A percentile compares a stretch with the other conserved stretches of the same genome.
Evolutionary conservation across 2,329 filamentous ascomycete genomes (phyloP).

Genomic region (Arachnopeziza araneosa): DNA sequence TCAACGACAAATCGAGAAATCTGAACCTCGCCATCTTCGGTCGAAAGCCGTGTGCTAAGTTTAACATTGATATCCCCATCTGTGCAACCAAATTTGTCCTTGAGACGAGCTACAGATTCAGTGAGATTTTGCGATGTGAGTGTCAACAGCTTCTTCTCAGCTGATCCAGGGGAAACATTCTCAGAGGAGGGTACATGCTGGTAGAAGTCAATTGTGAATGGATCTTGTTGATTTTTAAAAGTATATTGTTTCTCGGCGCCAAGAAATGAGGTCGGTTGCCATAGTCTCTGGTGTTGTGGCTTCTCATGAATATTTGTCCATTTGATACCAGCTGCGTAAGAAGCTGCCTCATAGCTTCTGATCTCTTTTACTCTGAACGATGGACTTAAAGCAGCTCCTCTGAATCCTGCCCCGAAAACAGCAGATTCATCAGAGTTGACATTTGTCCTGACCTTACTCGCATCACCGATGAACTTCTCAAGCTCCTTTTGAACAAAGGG

Average conservation of each 20-base stretch:
- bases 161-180: conserved; percentile 36
- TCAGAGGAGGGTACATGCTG: conserved; percentile 56
- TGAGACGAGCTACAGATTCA: conserved; percentile 69
- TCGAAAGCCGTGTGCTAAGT: conserved; percentile 66
- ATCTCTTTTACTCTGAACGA: conserved; percentile 99
- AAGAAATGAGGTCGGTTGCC: conserved; percentile 69
- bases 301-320: conserved; percentile 67
- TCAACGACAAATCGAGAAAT: conserved; percentile 71
- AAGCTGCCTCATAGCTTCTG: conserved; percentile 67
- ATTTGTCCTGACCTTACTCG: conserved; percentile 81
- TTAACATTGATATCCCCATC: conserved; percentile 74
- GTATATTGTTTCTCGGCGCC: conserved; percentile 79
- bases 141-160: conserved; percentile 56
- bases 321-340: conserved; percentile 69
- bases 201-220: conserved; percentile 70
- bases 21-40: conserved; percentile 73
- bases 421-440: conserved; percentile 97
- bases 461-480: conserved; percentile 64
- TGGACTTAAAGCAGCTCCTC: conserved; percentile 84
- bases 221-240: conserved; percentile 73
- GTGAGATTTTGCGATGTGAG: conserved; percentile 83
- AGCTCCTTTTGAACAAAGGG: conserved; percentile 91
- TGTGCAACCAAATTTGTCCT: conserved; percentile 67
- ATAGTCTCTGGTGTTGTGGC: conserved; percentile 73
- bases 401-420: conserved; percentile 92